Conservation (phyloP, 768 basidiomycete genomes). For the Gloeopeniophorella convolvens region DNA sequence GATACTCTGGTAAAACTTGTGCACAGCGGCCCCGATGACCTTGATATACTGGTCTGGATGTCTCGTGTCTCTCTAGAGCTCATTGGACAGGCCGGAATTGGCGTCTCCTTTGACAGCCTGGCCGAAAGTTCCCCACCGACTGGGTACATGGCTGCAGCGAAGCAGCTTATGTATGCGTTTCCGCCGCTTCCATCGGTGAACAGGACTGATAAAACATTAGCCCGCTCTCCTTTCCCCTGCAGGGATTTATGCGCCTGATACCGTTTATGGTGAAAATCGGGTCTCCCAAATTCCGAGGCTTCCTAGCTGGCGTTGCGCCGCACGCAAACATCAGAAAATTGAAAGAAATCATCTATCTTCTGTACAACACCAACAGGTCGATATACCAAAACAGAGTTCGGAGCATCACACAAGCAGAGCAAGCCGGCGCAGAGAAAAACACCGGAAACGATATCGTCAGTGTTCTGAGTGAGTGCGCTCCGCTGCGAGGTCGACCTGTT, state of each 20-base stretch:
- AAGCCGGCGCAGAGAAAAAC: neutral
- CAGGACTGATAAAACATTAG: constrained; percentile 2
- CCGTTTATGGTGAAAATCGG: constrained; percentile 19
- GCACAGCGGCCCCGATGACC: constrained; percentile 11
- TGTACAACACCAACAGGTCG: constrained; percentile 19
- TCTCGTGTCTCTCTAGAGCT: constrained; percentile 40
- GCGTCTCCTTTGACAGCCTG: constrained; percentile 24
- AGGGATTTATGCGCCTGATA: constrained; percentile 16
- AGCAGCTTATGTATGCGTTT: constrained; percentile 19
- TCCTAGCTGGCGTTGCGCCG: constrained; percentile 19
- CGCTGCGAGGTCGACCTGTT: neutral
- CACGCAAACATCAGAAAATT: constrained; percentile 18
- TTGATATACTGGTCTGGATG: constrained; percentile 32
- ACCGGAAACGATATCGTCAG: constrained; percentile 15
- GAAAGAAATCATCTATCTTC: constrained; percentile 22
- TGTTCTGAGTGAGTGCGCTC: constrained; percentile 6
- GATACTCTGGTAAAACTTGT: neutral
- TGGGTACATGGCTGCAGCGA: constrained; percentile 12
- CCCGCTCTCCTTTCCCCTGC: constrained; percentile 14
- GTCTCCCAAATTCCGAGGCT: constrained; percentile 19
- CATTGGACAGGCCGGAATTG: constrained; percentile 24
- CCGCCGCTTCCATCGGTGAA: neutral
- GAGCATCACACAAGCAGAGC: neutral
- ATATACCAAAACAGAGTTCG: constrained; percentile 3
- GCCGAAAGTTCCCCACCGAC: constrained; percentile 8